These are phyloP conservation scores for Colletotrichum echinochloae DNA, from an alignment of 2,329 filamentous ascomycete species.

Conservation along the genomic window DNA sequence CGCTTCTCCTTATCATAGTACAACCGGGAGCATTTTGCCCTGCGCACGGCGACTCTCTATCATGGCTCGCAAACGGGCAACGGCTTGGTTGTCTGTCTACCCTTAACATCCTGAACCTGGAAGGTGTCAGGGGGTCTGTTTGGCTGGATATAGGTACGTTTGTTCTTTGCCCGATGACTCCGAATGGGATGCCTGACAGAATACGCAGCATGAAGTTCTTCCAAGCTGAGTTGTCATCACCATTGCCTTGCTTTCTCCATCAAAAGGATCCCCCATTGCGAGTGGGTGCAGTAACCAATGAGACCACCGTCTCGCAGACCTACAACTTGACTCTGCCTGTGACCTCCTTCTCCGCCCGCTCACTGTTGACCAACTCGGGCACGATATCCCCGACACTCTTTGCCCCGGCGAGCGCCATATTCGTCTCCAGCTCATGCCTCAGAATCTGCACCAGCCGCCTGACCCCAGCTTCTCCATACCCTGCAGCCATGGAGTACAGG, in stretches of 20 bases:
- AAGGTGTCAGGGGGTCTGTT: conserved; percentile 68
- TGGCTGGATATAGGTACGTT: conserved; percentile 69
- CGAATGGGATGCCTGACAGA: background rate
- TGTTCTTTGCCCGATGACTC: too few species aligned
- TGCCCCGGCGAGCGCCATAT: conserved; percentile 71
- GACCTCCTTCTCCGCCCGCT: conserved; percentile 41
- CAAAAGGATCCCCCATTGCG: conserved; percentile 40
- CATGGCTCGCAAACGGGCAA: conserved; percentile 48
- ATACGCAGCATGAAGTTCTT: conserved; percentile 10
- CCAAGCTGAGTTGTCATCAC: conserved; percentile 39
- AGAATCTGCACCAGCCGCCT: conserved; percentile 62
- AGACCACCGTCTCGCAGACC: too few species aligned
- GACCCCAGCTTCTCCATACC: conserved; percentile 59
- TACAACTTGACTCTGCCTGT: conserved; percentile 40
- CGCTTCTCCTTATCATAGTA: conserved; percentile 56
- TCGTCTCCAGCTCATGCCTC: conserved; percentile 59
- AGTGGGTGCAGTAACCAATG: conserved; percentile 37
- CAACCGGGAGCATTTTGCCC: conserved; percentile 51
- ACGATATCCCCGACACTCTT: conserved; percentile 74
- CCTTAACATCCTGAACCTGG: conserved; percentile 65
- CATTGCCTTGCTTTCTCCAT: conserved; percentile 36
- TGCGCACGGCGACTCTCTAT: conserved; percentile 51
- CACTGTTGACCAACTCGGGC: conserved; percentile 42
- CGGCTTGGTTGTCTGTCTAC: conserved; percentile 52
- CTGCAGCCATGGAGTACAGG: conserved; percentile 67